Percentiles rank a stretch among this genome's conserved stretches.
Conservation (phyloP, 805 yeast genomes). For the Metschnikowia lunata region DNA sequence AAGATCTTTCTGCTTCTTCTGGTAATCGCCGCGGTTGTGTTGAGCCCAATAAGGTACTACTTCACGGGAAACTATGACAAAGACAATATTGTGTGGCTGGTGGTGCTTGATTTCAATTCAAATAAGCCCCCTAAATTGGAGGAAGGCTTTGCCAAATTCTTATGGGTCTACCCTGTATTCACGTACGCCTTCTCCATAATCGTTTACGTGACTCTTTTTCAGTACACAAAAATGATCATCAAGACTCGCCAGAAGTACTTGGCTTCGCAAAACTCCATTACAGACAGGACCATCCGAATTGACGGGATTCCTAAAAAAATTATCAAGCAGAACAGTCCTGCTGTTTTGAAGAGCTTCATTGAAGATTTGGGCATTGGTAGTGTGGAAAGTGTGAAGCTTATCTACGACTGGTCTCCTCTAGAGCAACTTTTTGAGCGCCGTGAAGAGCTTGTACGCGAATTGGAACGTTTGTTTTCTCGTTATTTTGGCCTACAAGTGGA, state of each 20-base stretch:
- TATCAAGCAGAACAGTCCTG: constrained; percentile 34
- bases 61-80: constrained; percentile 43
- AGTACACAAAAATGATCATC: constrained; percentile 46
- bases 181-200: constrained; percentile 51
- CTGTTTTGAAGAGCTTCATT: constrained; percentile 43
- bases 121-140: constrained; percentile 21
- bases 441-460: constrained; percentile 21
- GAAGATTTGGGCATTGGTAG: constrained; percentile 54
- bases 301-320: constrained; percentile 51
- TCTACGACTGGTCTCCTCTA: constrained; percentile 43
- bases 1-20: constrained; percentile 19
- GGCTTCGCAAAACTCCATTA: constrained; percentile 55
- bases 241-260: constrained; percentile 52
- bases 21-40: constrained; percentile 24
- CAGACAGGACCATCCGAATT: constrained; percentile 54
- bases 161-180: constrained; percentile 52
- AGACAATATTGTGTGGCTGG: constrained; percentile 26
- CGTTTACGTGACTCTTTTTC: constrained; percentile 42
- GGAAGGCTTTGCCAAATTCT: constrained; percentile 39
- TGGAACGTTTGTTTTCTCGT: constrained; percentile 42
- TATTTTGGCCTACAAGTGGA: constrained; percentile 41
- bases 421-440: constrained; percentile 36
- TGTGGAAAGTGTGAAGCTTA: constrained; percentile 47
- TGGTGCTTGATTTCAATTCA: constrained; percentile 4
- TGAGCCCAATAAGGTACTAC: constrained; percentile 37